phyloP scores from a whole-genome alignment of 257 asterid genomes.

The Solanum neorickii region DNA sequence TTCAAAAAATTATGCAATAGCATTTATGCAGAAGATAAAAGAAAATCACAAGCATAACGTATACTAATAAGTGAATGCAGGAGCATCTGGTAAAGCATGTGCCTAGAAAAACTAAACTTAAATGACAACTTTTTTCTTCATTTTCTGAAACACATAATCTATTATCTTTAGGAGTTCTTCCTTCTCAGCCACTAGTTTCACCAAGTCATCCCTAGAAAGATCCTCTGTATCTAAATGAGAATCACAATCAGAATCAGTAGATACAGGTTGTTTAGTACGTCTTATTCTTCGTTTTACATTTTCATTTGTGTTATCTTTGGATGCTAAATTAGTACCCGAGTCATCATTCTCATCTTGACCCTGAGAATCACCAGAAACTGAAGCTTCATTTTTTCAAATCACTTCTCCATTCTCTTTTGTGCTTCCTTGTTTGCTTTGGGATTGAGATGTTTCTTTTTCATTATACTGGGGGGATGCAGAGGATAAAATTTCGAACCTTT shows the following conservation, averaged over 20 bases:
- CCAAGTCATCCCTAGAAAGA: conserved; percentile 59
- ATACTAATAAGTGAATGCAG: neutral
- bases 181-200: conserved; percentile 62
- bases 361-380: conserved; percentile 14
- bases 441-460: conserved; percentile 33
- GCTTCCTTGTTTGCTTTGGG: conserved; percentile 18
- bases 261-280: conserved; percentile 27
- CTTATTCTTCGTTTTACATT: conserved; percentile 16
- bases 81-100: neutral
- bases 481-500: conserved; percentile 41
- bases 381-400: conserved; percentile 19
- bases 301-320: conserved; percentile 1
- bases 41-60: neutral
- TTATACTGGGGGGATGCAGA: conserved; percentile 42
- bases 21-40: neutral
- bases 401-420: conserved; percentile 17
- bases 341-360: conserved; percentile 22
- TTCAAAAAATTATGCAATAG: conserved; percentile 71
- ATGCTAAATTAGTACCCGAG: conserved; percentile 40
- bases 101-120: conserved; percentile 33
- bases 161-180: conserved; percentile 40
- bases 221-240: conserved; percentile 46
- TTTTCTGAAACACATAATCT: conserved; percentile 41
- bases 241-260: conserved; percentile 33
- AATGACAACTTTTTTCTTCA: conserved; percentile 75